These are phyloP conservation scores for Umbelopsis sp. DNA, from an alignment of 371 early-diverging fungal species.

Conservation along the genomic window DNA sequence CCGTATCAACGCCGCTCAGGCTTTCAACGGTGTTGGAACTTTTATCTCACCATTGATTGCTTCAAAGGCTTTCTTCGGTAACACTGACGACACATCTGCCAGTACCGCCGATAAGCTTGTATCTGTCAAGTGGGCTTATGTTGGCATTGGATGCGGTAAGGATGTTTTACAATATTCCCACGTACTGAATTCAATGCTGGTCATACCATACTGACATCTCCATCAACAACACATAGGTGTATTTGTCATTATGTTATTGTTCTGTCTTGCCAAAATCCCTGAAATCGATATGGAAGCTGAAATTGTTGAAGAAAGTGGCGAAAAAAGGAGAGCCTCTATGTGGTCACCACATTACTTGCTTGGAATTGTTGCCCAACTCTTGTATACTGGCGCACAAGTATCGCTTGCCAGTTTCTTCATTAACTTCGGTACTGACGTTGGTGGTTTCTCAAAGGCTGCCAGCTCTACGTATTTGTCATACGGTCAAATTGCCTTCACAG, in stretches of 20 bases:
- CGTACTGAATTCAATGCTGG: not conserved
- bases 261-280: constrained; percentile 47
- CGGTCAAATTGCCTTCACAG: constrained; percentile 47
- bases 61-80: constrained; percentile 52
- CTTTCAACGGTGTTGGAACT: constrained; percentile 53
- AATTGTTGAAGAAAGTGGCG: constrained; percentile 24
- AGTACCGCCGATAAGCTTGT: constrained; percentile 23
- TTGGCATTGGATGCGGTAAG: constrained; percentile 50
- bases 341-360: constrained; percentile 44
- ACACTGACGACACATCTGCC: constrained; percentile 21
- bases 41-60: constrained; percentile 51
- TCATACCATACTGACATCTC: not conserved
- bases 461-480: constrained; percentile 38
- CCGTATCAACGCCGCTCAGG: constrained; percentile 48
- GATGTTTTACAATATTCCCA: not conserved
- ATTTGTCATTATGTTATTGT: constrained; percentile 37
- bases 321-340: constrained; percentile 33
- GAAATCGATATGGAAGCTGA: constrained; percentile 43
- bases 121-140: constrained; percentile 51
- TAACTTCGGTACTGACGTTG: constrained; percentile 42
- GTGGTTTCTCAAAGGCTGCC: constrained; percentile 31
- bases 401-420: constrained; percentile 49
- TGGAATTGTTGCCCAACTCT: constrained; percentile 43
- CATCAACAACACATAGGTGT: constrained; percentile 29
- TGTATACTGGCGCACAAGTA: constrained; percentile 52